These are phyloP conservation scores for Cucurbita pepo DNA, from an alignment of 306 rosid species.

Conservation along the genomic window DNA sequence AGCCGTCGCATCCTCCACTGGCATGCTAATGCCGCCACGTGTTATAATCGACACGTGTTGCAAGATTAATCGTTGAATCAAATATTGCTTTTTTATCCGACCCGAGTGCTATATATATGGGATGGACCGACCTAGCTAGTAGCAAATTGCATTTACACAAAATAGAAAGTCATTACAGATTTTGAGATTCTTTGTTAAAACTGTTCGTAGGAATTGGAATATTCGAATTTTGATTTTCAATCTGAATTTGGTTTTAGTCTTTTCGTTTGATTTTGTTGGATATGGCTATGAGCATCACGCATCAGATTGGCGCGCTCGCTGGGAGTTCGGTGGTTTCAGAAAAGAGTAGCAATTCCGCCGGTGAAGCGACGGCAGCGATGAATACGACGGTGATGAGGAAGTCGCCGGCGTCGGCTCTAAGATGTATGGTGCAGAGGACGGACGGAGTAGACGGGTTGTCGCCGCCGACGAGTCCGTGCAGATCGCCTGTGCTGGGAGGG, in stretches of 20 bases:
- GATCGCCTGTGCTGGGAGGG: conserved; percentile 10
- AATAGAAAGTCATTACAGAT: not conserved
- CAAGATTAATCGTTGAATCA: not conserved
- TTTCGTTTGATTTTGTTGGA: not conserved
- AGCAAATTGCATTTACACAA: not conserved
- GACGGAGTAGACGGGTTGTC: not conserved
- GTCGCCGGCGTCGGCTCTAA: not conserved
- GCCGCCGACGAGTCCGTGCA: conserved; percentile 11
- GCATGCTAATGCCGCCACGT: not conserved
- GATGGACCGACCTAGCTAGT: not conserved
- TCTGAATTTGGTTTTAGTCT: not conserved
- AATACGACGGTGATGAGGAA: not conserved
- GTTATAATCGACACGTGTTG: not conserved
- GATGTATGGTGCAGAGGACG: conserved; percentile 1
- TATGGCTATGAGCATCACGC: conserved; percentile 8
- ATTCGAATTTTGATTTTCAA: not conserved
- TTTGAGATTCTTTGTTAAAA: not conserved
- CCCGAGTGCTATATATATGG: not conserved
- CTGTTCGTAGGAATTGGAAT: not conserved
- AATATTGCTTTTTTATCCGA: not conserved
- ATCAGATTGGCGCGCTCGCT: conserved; percentile 7
- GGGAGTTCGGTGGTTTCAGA: not conserved
- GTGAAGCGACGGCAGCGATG: not conserved
- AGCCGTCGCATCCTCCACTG: not conserved
- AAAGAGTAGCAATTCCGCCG: not conserved